Conservation (phyloP, 208 protist genomes). For the Naegleria lovaniensis region DNA sequence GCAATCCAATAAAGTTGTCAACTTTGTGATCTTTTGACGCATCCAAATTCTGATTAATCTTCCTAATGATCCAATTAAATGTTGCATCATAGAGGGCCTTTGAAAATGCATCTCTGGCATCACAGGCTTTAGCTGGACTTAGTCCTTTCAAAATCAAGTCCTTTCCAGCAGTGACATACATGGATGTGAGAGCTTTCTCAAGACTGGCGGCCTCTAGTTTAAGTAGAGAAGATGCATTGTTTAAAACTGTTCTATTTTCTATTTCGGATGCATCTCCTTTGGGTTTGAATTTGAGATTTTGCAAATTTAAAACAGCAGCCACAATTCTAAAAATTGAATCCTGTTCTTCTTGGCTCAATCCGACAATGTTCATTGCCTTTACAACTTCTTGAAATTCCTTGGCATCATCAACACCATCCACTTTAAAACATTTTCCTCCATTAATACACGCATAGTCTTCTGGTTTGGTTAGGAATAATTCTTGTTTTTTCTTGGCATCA, state of each 20-base stretch:
- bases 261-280: background rate
- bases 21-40: background rate
- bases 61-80: conserved; percentile 44
- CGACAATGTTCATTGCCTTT: conserved; percentile 45
- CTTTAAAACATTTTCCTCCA: background rate
- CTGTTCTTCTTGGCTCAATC: conserved; percentile 49
- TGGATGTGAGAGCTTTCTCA: background rate
- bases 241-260: background rate
- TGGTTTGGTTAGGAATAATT: background rate
- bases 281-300: background rate
- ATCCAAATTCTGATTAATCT: conserved; percentile 41
- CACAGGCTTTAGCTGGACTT: background rate
- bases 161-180: background rate
- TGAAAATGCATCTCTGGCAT: background rate
- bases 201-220: background rate
- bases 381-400: conserved; percentile 38
- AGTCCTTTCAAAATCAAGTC: background rate
- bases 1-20: conserved; percentile 34
- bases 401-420: conserved; percentile 46
- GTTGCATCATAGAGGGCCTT: conserved; percentile 43
- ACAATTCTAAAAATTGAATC: conserved; percentile 56
- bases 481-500: conserved; percentile 23
- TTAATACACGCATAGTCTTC: background rate
- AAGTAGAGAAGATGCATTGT: background rate
- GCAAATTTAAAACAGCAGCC: conserved; percentile 44